These are phyloP conservation scores for Ceriops zippeliana DNA, from an alignment of 345 rosid species.

Conservation along the genomic window DNA sequence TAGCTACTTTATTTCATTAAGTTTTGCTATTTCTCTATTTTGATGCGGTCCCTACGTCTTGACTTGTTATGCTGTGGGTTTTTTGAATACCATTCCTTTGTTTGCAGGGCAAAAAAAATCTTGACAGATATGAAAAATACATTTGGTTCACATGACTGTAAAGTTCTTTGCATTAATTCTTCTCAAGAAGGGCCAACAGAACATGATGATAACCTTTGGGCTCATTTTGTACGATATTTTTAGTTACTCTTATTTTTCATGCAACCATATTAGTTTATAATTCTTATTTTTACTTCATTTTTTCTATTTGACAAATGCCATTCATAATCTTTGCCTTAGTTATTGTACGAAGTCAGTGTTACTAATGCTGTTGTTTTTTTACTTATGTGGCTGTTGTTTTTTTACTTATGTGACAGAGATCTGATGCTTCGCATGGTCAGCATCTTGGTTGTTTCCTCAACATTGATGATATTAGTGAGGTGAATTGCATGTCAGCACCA, in stretches of 20 bases:
- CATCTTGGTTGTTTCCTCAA: constrained; percentile 71
- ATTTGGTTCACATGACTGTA: constrained; percentile 72
- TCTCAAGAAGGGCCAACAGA: constrained; percentile 62
- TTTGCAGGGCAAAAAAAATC: constrained; percentile 73
- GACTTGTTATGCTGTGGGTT: constrained; percentile 13
- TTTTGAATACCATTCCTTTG: constrained; percentile 24
- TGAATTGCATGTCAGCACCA: constrained; percentile 19
- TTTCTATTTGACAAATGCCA: constrained; percentile 2
- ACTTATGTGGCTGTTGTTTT: constrained; percentile 23
- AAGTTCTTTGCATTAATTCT: constrained; percentile 85
- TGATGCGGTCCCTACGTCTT: not conserved
- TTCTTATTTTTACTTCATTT: not conserved
- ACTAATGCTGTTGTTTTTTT: constrained; percentile 11
- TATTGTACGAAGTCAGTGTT: constrained; percentile 13
- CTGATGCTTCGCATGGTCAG: constrained; percentile 42
- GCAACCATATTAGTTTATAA: not conserved
- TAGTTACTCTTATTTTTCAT: not conserved
- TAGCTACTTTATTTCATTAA: not conserved
- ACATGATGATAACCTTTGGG: constrained; percentile 71
- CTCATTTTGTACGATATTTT: constrained; percentile 51
- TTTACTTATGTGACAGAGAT: constrained; percentile 55
- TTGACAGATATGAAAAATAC: constrained; percentile 82
- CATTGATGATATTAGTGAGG: constrained; percentile 73
- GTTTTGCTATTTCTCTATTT: constrained; percentile 1
- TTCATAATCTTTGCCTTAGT: constrained; percentile 12